Evolutionary conservation across 441 rosid genomes (phyloP).

Genomic region (Aleurites moluccanus): DNA sequence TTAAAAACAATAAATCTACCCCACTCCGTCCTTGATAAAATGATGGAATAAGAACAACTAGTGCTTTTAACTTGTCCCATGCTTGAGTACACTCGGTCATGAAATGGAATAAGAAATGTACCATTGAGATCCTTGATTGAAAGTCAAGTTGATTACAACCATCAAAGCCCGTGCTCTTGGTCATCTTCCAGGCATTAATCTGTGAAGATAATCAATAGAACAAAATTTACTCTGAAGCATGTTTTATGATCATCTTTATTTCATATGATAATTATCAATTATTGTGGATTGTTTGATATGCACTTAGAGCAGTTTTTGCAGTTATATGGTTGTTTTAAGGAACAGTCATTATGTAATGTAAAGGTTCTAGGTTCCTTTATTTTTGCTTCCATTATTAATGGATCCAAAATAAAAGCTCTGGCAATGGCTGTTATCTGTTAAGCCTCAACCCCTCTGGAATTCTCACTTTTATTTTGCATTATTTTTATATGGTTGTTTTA

Average conservation of each 20-base stretch:
- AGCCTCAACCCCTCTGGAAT: too few relatives aligned
- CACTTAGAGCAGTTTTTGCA: neutral
- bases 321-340: neutral
- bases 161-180: neutral
- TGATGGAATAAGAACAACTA: neutral
- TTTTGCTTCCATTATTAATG: neutral
- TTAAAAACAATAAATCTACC: neutral
- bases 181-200: neutral
- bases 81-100: neutral
- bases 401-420: neutral
- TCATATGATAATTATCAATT: neutral
- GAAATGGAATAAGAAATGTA: neutral
- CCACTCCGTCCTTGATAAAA: neutral
- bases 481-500: neutral
- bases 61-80: neutral
- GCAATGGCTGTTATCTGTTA: neutral
- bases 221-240: too few relatives aligned
- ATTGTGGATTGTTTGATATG: neutral
- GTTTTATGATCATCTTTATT: neutral
- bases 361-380: neutral
- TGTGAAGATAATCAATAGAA: neutral
- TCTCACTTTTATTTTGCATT: too few relatives aligned
- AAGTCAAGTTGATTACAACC: neutral
- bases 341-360: neutral
- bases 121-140: too few relatives aligned